Evolutionary conservation across 352 stramenopile genomes (phyloP), one percentile per base, ranked within the genome.

Genomic region (Phytophthora uliginosa): DNA sequence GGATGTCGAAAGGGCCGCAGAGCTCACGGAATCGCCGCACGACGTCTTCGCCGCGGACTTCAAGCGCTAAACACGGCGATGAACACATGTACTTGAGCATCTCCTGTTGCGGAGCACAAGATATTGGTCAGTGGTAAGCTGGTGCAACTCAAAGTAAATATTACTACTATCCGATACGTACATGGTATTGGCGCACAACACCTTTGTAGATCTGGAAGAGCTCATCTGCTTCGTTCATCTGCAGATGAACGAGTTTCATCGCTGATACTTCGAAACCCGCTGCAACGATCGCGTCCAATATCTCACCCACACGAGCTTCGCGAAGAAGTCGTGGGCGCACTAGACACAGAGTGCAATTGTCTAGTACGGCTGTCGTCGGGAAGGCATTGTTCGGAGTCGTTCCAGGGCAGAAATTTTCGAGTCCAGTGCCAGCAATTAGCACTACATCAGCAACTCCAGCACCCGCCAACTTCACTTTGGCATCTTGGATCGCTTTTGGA

Each of bases 51-150:
- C 89, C 91, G 26, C 91, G 78, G 60, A 99, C 67, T 78, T 99
- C 95, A 12, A 99, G 63, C 0, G 95, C 95, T 51, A 99, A 56
- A 33, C 89, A 92, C 26, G 87, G 81, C 12, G 90, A 95, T 33
- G 85, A 95, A 45, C 81, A 89, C 83, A 99, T 97, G 83, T 98
- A 91, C 76, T 97, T 94, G 45, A 98, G 79, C 71, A 98, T 83
- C 50, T 97, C 90, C 66, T 92, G 69, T 66, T 47, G 15, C 53
- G 59, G 17, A 53, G 9, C 28, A 55, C 42, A 33, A 36, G 1
- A 51, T 22, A 52, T 45, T 48, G 20, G 10, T 70, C 45, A 63
- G 47, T 48, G 3, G 6, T n/a, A n/a, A 50, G 22, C 26, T 18
- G 18, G 24, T 51, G 55, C 17, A 20, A 15, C 2, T 5, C 12